Base-by-base conservation (phyloP, 2,329 filamentous ascomycete genomes). In the Iodosphaeria phyllophila region DNA sequence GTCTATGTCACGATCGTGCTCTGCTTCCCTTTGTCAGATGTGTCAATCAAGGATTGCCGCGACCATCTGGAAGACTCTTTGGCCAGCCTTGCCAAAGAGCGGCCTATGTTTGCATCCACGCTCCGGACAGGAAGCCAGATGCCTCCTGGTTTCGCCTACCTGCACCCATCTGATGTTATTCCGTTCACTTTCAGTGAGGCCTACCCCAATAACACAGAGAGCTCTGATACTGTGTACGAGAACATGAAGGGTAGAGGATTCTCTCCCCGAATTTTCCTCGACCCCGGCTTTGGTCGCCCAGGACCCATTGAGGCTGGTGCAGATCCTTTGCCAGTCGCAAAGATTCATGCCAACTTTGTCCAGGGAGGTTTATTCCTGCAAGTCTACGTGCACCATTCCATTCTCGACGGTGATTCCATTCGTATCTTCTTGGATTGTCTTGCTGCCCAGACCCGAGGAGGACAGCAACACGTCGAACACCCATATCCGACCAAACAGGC, bases 341-440 rank as follows among this genome's bases (percentile, higher is more conserved):
- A 41, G 11, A 40, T 58, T 5, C 44, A 48, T 9, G 47, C 42
- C n/a, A 43, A 45, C 20, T 44, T 54, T 25, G 43, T 51, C 6
- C 33, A 40, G 4, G 54, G 51, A 3, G 54, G 54, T 1, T 26
- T 58, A 7, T 29, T 57, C 6, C 41, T 58, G 13, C 45, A 39
- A 5, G 31, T 52, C n/a, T 52, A 44, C 29, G 37, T 57, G 22
- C 50, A 56, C 29, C 54, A 58, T 28, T 39, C 51, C 5, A 35
- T 56, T 13, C 48, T 47, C n/a, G 54, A 58, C 25, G 54, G 53
- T 8, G 43, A 47, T 16, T 51, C 49, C 13, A 38, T 56, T 12
- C 33, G 36, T 12, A 40, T 46, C 5, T 54, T 58, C 24, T 32
- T 58, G 4, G 41, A 51, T 16, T 42, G 40, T 8, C 46, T 58